phyloP scores from a whole-genome alignment of 495 filamentous ascomycete genomes.

The Hypoxylon perforatum region DNA sequence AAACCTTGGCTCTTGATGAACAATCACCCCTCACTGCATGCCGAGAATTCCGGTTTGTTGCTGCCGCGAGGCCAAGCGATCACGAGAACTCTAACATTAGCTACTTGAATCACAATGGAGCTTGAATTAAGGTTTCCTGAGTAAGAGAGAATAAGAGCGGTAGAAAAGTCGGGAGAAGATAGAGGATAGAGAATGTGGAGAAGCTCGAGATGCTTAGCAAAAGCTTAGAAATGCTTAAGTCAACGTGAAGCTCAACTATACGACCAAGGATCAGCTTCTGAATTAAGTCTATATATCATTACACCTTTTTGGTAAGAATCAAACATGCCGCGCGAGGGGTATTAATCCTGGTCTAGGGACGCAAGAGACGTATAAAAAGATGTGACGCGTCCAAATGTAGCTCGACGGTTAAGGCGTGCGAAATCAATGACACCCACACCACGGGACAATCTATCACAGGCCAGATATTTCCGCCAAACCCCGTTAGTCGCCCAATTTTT shows the following conservation, averaged over 20 bases:
- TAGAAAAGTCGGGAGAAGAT: too few species aligned
- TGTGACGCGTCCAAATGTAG: constrained; percentile 25
- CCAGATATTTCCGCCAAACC: constrained; percentile 15
- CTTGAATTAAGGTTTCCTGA: constrained; percentile 9
- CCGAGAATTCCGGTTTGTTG: background rate
- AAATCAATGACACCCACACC: constrained; percentile 25
- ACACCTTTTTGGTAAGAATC: constrained; percentile 33
- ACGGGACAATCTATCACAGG: constrained; percentile 16
- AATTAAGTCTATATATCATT: constrained; percentile 42
- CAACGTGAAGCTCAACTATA: background rate
- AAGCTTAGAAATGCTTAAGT: too few species aligned
- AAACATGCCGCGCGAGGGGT: constrained; percentile 38
- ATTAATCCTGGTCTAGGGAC: constrained; percentile 37
- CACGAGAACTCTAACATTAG: background rate
- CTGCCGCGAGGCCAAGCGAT: constrained; percentile 7
- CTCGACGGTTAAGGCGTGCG: constrained; percentile 10
- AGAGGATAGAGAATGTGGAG: background rate
- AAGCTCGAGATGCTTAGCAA: too few species aligned
- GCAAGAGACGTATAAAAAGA: constrained; percentile 17
- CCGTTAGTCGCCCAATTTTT: constrained; percentile 27
- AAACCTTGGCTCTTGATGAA: constrained; percentile 16
- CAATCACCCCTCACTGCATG: background rate
- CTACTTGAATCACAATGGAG: constrained; percentile 17
- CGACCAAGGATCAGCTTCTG: constrained; percentile 25
- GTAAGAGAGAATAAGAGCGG: constrained; percentile 6